A percentile compares a stretch with the other conserved stretches of the same genome.
Conservation (phyloP, 2,329 filamentous ascomycete species). For the Aspergillus intermedius region DNA sequence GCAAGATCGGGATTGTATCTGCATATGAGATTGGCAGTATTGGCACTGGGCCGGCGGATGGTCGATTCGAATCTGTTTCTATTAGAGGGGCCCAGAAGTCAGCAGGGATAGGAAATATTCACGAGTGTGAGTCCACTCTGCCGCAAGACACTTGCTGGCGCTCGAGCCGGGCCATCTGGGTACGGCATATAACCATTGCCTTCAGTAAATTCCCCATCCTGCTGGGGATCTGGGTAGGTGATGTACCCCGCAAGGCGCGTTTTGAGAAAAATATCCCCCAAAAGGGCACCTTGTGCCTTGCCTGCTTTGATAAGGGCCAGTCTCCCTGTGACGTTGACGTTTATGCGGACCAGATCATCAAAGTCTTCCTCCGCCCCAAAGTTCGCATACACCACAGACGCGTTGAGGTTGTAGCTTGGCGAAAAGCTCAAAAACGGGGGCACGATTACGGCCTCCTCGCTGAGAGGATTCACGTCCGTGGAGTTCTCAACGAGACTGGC, state of each 20-base stretch:
- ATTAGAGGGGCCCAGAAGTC: neutral
- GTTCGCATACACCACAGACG: neutral
- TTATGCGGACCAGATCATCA: neutral
- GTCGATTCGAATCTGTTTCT: neutral
- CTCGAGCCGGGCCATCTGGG: neutral
- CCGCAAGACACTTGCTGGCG: neutral
- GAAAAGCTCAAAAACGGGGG: neutral
- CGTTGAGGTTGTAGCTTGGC: neutral
- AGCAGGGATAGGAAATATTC: neutral
- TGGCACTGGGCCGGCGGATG: neutral
- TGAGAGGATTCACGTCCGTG: neutral
- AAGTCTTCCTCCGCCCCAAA: neutral
- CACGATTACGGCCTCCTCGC: neutral
- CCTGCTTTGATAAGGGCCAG: neutral
- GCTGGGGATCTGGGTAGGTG: neutral
- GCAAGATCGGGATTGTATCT: constrained; percentile 16
- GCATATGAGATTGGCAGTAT: neutral
- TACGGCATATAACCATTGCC: neutral
- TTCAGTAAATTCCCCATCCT: neutral
- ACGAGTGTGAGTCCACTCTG: neutral
- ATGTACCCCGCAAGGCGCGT: neutral
- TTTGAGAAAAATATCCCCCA: neutral
- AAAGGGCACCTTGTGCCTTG: neutral
- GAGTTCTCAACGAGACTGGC: neutral
- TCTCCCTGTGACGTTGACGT: neutral